Percentiles rank a stretch among this genome's conserved stretches.
Conservation (phyloP, 371 early-diverging fungal species). For the Syncephalastrum sp. region DNA sequence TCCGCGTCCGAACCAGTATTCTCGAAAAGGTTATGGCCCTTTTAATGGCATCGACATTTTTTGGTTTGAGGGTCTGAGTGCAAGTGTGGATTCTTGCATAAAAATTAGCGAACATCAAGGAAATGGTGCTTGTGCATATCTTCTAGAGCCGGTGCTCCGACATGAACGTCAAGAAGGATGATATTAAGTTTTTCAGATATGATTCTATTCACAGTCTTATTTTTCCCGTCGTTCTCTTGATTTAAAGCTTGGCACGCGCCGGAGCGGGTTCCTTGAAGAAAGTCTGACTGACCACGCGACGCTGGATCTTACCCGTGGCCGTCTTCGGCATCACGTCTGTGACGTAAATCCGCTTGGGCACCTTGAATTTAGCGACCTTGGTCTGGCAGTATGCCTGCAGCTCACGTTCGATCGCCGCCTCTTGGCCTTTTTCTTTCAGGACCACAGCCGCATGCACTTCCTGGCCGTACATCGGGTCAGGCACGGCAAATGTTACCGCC, state of each 20-base stretch:
- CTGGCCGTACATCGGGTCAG: slow-evolving; percentile 79
- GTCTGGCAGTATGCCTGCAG: slow-evolving; percentile 47
- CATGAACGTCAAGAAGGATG: no score
- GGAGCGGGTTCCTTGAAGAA: slow-evolving; percentile 40
- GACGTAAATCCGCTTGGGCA: slow-evolving; percentile 75
- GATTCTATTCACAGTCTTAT: neutral
- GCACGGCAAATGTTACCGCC: slow-evolving; percentile 77
- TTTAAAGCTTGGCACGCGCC: slow-evolving; percentile 47
- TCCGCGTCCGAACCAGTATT: no score
- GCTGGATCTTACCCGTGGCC: slow-evolving; percentile 74
- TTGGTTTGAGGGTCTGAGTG: no score
- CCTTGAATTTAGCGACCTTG: slow-evolving; percentile 75
- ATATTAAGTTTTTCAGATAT: no score
- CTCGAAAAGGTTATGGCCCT: no score
- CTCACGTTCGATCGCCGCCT: slow-evolving; percentile 39
- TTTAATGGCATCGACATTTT: no score
- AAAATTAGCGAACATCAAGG: no score
- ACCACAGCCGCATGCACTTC: slow-evolving; percentile 83
- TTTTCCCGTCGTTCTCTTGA: neutral
- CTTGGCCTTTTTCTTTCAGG: slow-evolving; percentile 26
- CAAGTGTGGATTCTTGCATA: no score
- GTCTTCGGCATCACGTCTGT: slow-evolving; percentile 73
- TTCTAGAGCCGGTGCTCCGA: no score
- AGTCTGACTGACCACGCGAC: slow-evolving; percentile 51
- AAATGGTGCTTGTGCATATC: no score